These are phyloP conservation scores for Trametes versicolor DNA, from an alignment of 1,284 basidiomycete genomes.

Conservation along the genomic window DNA sequence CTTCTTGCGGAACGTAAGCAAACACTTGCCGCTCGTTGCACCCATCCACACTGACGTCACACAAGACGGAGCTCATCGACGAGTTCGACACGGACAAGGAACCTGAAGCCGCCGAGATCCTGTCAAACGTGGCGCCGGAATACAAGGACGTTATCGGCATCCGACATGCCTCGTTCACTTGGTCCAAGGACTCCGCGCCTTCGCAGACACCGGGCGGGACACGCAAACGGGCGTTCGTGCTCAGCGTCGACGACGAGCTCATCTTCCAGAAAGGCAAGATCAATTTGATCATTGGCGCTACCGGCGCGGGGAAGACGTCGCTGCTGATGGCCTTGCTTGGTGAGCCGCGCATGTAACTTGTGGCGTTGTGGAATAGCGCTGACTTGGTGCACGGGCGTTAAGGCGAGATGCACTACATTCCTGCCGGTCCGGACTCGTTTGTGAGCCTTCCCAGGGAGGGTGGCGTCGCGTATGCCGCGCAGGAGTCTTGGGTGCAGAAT, in stretches of 20 bases:
- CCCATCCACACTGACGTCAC: neutral
- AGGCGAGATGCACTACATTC: slow-evolving; percentile 72
- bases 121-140: slow-evolving; percentile 17
- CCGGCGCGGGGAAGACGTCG: slow-evolving; percentile 62
- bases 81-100: slow-evolving; percentile 46
- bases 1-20: slow-evolving; percentile 54
- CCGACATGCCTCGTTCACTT: slow-evolving; percentile 53
- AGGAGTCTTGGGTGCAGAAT: slow-evolving; percentile 81
- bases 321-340: slow-evolving; percentile 66
- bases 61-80: slow-evolving; percentile 61
- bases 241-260: slow-evolving; percentile 61
- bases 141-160: slow-evolving; percentile 49
- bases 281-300: slow-evolving; percentile 73
- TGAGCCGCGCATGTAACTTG: slow-evolving; percentile 8
- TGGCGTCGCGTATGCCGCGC: slow-evolving; percentile 79
- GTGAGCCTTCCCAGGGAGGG: slow-evolving; percentile 72
- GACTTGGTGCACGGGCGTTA: slow-evolving; percentile 1
- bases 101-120: slow-evolving; percentile 2
- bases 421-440: slow-evolving; percentile 63
- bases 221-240: slow-evolving; percentile 52
- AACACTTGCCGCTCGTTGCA: slow-evolving; percentile 4
- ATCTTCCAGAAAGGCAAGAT: slow-evolving; percentile 65
- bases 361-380: neutral
- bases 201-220: slow-evolving; percentile 39
- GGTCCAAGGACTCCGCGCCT: slow-evolving; percentile 44